These are phyloP conservation scores for Xylariaceae sp. DNA, from an alignment of 2,329 filamentous ascomycete genomes.

Conservation along the genomic window DNA sequence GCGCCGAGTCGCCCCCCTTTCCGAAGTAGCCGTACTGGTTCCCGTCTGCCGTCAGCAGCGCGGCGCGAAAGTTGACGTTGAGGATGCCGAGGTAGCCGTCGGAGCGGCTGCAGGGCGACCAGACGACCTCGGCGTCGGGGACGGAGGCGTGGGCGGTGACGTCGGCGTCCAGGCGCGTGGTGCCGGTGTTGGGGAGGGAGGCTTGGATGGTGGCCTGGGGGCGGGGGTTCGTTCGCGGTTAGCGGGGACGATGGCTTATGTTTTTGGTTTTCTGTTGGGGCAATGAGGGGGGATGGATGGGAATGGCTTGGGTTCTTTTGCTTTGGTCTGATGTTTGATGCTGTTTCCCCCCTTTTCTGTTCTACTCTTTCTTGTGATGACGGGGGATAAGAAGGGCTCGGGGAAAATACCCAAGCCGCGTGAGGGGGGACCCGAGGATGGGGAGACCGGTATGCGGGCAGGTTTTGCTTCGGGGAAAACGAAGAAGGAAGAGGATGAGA, in stretches of 20 bases:
- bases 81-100: constrained; percentile 32
- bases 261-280: neutral
- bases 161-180: constrained; percentile 21
- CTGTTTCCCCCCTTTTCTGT: too few species aligned
- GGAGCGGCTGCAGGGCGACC: constrained; percentile 30
- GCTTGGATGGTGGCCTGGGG: constrained; percentile 27
- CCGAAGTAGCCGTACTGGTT: constrained; percentile 30
- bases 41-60: constrained; percentile 26
- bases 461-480: neutral
- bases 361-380: too few species aligned
- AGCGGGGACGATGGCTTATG: neutral
- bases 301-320: neutral
- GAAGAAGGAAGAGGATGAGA: neutral
- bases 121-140: constrained; percentile 22
- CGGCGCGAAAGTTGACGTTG: constrained; percentile 38
- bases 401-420: too few species aligned
- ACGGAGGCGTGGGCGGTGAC: constrained; percentile 26
- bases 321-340: too few species aligned
- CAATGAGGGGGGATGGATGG: neutral
- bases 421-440: too few species aligned
- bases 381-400: too few species aligned
- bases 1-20: constrained; percentile 20
- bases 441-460: too few species aligned
- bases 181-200: constrained; percentile 21
- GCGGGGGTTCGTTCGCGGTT: neutral